Evolutionary conservation across 345 rosid species (phyloP), one percentile per base, ranked within the genome.

Genomic region (Arabis alpina): DNA sequence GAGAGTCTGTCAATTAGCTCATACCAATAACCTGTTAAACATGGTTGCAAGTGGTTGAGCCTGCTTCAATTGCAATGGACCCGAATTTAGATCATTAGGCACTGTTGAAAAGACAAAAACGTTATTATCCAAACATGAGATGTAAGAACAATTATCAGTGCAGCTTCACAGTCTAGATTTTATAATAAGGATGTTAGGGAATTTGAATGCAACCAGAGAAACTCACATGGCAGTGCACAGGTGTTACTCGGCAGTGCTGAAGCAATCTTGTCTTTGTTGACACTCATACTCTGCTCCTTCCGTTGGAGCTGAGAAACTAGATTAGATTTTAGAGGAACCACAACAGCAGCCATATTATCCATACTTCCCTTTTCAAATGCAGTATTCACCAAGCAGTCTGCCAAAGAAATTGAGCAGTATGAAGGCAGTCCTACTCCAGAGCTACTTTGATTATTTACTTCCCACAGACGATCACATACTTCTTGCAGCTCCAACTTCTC

Each of bases 261-360:
- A 66, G 67, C 64, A 79, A 79, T 72, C 67, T 58, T 68, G 48
- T 65, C 77, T 65, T 48, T 73, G 66, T 71, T 78, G 68, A 72
- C 81, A 67, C 60, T 71, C 59, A 54, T 45, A 68, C 79, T 66
- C 48, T 76, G 80, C 68, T 80, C 82, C 72, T 59, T 74, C 15
- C 48, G 72, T 47, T 70, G 71, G 66, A 69, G 83, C 61, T 82
- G 83, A 77, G 87, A 76, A 57, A 76, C 59, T 71, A 51, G 71
- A 68, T 67, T 52, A 43, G 87, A 80, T 68, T 78, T 81, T 59
- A 93, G 68, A 51, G 98, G 96, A 55, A 90, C 87, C 63, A 93
- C 89, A 70, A 84, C 82, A 56, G 86, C 87, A 67, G 97, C 98
- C 81, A 87, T 68, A 69, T 93, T 93, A 79, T 93, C 97, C 89